Evolutionary conservation across 2,329 filamentous ascomycete genomes (phyloP).

Genomic region (Samsoniella hepiali): DNA sequence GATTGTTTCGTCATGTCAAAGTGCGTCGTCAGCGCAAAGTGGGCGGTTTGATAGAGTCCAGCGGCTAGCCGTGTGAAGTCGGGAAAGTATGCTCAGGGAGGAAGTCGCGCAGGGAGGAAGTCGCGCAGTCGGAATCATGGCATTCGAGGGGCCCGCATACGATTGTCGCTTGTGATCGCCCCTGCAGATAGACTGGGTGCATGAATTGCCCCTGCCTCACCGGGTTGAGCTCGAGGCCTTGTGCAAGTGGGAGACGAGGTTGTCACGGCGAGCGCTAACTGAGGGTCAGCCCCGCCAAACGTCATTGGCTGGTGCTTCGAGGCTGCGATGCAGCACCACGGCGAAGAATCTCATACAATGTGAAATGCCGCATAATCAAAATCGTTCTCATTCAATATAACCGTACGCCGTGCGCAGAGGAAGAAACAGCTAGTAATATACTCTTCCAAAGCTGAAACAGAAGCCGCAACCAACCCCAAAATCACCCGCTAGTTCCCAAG

Average conservation of each 20-base stretch:
- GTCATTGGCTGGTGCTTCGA: background rate
- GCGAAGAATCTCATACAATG: too few species aligned
- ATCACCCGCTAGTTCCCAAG: conserved; percentile 14
- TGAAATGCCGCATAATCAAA: too few species aligned
- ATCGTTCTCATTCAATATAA: too few species aligned
- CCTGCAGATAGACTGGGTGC: background rate
- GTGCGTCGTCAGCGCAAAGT: background rate
- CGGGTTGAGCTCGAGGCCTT: background rate
- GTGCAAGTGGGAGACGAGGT: background rate
- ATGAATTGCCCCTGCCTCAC: background rate
- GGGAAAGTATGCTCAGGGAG: background rate
- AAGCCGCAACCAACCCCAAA: background rate
- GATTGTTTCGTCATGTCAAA: conserved; percentile 3
- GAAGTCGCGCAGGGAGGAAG: background rate
- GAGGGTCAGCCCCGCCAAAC: background rate
- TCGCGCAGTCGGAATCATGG: background rate
- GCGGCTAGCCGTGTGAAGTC: background rate
- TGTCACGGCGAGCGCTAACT: background rate
- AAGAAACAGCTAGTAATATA: too few species aligned
- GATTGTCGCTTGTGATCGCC: background rate
- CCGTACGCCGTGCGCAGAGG: too few species aligned
- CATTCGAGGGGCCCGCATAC: background rate
- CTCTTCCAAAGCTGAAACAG: too few species aligned
- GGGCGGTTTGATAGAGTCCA: background rate
- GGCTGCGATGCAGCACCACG: too few species aligned